Percentiles rank a stretch among this genome's conserved stretches.
Evolutionary conservation across 2,329 filamentous ascomycete genomes (phyloP).

Genomic region (Penicillium sp.): DNA sequence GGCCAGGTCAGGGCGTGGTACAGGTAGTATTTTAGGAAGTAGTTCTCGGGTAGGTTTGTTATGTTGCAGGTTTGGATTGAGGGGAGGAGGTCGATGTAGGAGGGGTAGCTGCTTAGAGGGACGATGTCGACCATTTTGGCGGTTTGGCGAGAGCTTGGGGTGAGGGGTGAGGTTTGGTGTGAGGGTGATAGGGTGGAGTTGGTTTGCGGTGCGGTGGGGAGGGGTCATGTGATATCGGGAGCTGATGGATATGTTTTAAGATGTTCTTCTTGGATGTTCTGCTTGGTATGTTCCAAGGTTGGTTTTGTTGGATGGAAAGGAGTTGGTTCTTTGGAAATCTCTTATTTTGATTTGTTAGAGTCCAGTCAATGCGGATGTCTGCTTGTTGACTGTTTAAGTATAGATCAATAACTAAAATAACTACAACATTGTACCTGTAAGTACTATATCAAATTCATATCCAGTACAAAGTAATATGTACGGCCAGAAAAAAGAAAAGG

Average conservation of each 20-base stretch:
- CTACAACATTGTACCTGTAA: not conserved
- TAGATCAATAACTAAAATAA: not conserved
- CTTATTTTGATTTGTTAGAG: not conserved
- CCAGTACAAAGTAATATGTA: not conserved
- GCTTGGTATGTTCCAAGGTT: not conserved
- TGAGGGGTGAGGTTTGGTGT: not conserved
- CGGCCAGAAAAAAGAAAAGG: not conserved
- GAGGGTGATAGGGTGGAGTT: not conserved
- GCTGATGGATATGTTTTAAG: not conserved
- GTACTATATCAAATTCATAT: not conserved
- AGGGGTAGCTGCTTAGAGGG: conserved; percentile 40
- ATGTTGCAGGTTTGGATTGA: conserved; percentile 95
- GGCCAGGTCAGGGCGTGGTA: conserved; percentile 98
- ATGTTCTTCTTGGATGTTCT: too few relatives aligned
- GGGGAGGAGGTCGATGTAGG: conserved; percentile 74
- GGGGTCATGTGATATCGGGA: conserved; percentile 9
- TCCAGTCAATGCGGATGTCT: not conserved
- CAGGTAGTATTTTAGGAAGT: conserved; percentile 99
- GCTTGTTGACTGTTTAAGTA: not conserved
- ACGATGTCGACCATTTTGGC: conserved; percentile 43
- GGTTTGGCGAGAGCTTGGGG: not conserved
- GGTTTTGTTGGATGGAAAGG: not conserved
- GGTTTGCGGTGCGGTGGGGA: conserved; percentile 1
- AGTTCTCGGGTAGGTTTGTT: conserved; percentile 97
- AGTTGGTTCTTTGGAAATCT: not conserved